Conservation (phyloP, 495 filamentous ascomycete genomes). For the Penicillium alfredii region DNA sequence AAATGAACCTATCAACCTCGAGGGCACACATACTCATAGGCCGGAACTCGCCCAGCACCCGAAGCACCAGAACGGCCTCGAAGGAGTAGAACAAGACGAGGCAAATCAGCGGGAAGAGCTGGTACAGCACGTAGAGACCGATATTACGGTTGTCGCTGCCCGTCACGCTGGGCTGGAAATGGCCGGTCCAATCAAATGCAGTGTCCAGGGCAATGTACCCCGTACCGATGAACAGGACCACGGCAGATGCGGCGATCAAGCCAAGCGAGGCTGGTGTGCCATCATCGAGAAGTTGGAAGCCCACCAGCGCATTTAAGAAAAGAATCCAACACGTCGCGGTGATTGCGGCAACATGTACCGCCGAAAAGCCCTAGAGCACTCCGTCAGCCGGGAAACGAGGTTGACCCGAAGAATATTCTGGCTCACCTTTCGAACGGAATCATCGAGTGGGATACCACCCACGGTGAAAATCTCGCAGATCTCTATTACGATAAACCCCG, state of each 20-base stretch:
- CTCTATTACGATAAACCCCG: conserved; percentile 80
- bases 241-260: conserved; percentile 63
- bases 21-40: conserved; percentile 64
- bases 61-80: conserved; percentile 74
- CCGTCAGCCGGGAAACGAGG: background rate
- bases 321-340: conserved; percentile 85
- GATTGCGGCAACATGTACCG: conserved; percentile 87
- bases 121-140: conserved; percentile 89
- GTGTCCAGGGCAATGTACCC: conserved; percentile 96
- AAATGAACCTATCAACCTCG: too few relatives aligned
- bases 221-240: conserved; percentile 75
- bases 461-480: conserved; percentile 97
- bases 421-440: conserved; percentile 52
- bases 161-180: conserved; percentile 58
- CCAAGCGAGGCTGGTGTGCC: conserved; percentile 80
- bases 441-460: conserved; percentile 73
- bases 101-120: conserved; percentile 84
- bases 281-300: conserved; percentile 90
- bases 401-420: too few relatives aligned
- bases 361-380: conserved; percentile 69
- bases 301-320: conserved; percentile 85
- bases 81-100: conserved; percentile 76
- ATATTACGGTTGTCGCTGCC: conserved; percentile 62
- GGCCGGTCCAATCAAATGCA: conserved; percentile 75
- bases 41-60: conserved; percentile 74